These are phyloP conservation scores for Wickerhamomyces silvicola DNA, from an alignment of 805 yeast species.

Conservation along the genomic window DNA sequence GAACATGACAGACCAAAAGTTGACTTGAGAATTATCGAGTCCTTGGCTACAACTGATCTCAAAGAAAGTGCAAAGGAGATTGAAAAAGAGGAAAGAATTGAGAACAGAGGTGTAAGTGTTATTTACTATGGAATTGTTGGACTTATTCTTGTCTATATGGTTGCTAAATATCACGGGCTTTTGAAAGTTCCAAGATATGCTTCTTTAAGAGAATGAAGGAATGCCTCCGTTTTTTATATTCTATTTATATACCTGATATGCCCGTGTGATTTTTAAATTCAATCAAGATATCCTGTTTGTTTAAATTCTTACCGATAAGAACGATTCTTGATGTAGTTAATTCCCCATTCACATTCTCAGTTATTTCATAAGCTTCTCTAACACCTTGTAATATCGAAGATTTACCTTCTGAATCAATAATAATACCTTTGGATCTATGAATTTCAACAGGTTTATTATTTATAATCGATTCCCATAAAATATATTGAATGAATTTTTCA, in stretches of 20 bases:
- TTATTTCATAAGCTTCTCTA: slow-evolving; percentile 81
- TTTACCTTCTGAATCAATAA: slow-evolving; percentile 34
- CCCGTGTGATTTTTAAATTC: slow-evolving; percentile 25
- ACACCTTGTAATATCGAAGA: slow-evolving; percentile 68
- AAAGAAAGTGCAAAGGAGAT: slow-evolving; percentile 14
- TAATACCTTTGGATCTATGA: slow-evolving; percentile 76
- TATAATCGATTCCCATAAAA: slow-evolving; percentile 66
- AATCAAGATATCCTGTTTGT: slow-evolving; percentile 25
- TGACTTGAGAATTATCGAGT: slow-evolving; percentile 34
- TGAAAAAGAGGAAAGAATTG: slow-evolving; percentile 8
- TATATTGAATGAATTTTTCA: slow-evolving; percentile 58
- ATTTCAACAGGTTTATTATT: slow-evolving; percentile 50
- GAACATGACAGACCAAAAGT: slow-evolving; percentile 34
- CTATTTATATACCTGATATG: slow-evolving; percentile 1
- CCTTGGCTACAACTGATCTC: slow-evolving; percentile 22
- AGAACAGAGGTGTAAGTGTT: slow-evolving; percentile 7
- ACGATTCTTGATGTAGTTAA: slow-evolving; percentile 52
- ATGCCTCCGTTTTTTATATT: not conserved
- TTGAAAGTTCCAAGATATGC: slow-evolving; percentile 15
- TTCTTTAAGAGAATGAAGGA: slow-evolving; percentile 19
- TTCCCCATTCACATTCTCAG: slow-evolving; percentile 37
- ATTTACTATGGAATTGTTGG: slow-evolving; percentile 13
- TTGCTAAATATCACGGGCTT: slow-evolving; percentile 6
- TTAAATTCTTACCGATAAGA: slow-evolving; percentile 65
- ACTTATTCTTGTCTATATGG: slow-evolving; percentile 15